These are phyloP conservation scores for Rhizopogon sp. DNA, from an alignment of 768 basidiomycete species.

Conservation along the genomic window DNA sequence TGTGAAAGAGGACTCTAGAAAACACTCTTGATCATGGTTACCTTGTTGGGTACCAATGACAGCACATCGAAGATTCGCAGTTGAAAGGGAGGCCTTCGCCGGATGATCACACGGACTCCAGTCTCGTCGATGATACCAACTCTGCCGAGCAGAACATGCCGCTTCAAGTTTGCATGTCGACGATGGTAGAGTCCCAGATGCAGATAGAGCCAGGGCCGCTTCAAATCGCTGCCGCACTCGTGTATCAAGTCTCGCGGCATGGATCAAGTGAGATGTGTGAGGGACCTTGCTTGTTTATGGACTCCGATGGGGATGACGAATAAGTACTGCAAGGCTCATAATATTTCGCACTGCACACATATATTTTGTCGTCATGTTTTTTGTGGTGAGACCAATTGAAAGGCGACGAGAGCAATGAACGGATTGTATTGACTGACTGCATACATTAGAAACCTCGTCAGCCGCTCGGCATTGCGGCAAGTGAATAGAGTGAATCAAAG, in stretches of 20 bases:
- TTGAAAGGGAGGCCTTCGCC: not conserved
- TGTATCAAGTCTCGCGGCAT: not conserved
- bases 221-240: not conserved
- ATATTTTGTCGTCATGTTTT: too few species aligned
- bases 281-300: slow-evolving; percentile 25
- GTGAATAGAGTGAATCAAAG: too few species aligned
- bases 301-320: slow-evolving; percentile 27
- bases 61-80: not conserved
- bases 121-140: not conserved
- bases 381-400: too few species aligned
- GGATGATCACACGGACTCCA: not conserved
- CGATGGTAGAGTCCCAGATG: not conserved
- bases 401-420: too few species aligned
- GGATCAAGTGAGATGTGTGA: slow-evolving; percentile 7
- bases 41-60: not conserved
- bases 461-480: too few species aligned
- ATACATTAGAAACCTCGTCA: too few species aligned
- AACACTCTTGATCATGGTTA: not conserved
- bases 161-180: not conserved
- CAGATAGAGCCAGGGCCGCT: not conserved
- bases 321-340: not conserved
- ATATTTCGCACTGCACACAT: not conserved
- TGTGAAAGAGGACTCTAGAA: not conserved
- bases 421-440: too few species aligned
- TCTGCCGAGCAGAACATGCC: not conserved